Evolutionary conservation across 768 basidiomycete species (phyloP).

Genomic region (Macrocybe gigantea): DNA sequence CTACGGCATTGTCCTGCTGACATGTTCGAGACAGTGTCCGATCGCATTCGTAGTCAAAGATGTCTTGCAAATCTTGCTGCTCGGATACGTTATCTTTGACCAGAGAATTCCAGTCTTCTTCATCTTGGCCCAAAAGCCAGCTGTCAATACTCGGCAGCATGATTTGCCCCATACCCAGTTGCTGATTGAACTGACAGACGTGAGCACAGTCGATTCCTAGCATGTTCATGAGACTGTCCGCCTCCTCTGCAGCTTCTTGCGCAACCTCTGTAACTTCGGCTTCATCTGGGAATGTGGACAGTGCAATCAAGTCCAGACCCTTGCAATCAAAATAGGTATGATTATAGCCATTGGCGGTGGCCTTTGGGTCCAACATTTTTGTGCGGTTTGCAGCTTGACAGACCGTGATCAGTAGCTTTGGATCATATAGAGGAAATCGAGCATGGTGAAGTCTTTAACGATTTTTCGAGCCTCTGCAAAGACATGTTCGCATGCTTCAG

Average conservation of each 20-base stretch:
- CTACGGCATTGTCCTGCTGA: not conserved
- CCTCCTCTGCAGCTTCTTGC: constrained; percentile 9
- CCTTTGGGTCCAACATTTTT: constrained; percentile 9
- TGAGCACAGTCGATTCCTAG: constrained; percentile 11
- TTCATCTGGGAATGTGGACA: constrained; percentile 16
- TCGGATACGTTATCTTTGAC: not conserved
- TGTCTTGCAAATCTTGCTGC: not conserved
- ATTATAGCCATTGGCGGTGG: constrained; percentile 14
- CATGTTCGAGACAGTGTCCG: not conserved
- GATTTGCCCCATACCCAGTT: not conserved
- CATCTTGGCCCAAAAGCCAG: not conserved
- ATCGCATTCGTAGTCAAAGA: not conserved
- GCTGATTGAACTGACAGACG: not conserved
- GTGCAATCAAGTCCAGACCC: constrained; percentile 13
- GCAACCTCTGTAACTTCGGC: constrained; percentile 7
- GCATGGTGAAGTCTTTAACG: constrained; percentile 26
- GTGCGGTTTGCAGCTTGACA: constrained; percentile 12
- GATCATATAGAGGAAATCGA: constrained; percentile 22
- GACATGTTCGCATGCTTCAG: constrained; percentile 26
- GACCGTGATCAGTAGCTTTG: constrained; percentile 20
- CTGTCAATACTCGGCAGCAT: not conserved
- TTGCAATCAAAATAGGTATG: constrained; percentile 21
- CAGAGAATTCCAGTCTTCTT: not conserved
- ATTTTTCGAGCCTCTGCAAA: constrained; percentile 24
- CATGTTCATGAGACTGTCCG: constrained; percentile 11